Evolutionary conservation across 768 basidiomycete genomes (phyloP).

Genomic region (Asterophora parasitica): DNA sequence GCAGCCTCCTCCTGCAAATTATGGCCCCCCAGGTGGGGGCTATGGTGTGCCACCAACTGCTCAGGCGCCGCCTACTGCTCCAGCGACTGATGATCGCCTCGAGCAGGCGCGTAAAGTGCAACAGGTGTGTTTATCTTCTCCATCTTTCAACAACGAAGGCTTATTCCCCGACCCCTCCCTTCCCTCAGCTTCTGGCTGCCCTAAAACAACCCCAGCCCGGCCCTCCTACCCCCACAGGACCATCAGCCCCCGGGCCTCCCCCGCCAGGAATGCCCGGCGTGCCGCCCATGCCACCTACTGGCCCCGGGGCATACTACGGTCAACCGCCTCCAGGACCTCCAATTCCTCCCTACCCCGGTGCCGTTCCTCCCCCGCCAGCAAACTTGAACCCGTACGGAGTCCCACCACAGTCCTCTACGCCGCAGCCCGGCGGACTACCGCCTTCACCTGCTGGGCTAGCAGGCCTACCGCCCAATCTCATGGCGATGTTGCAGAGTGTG

Average conservation of each 20-base stretch:
- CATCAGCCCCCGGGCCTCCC: conserved; percentile 31
- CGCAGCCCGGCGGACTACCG: conserved; percentile 16
- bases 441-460: conserved; percentile 33
- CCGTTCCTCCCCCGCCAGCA: conserved; percentile 28
- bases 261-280: conserved; percentile 20
- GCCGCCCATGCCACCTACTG: conserved; percentile 34
- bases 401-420: conserved; percentile 16
- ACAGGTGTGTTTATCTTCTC: conserved; percentile 38
- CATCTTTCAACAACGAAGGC: neutral
- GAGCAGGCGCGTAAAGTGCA: conserved; percentile 88
- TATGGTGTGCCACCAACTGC: conserved; percentile 25
- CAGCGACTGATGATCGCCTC: conserved; percentile 63
- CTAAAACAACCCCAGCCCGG: conserved; percentile 63
- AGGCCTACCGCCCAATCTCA: conserved; percentile 60
- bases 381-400: no score
- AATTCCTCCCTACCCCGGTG: conserved; percentile 27
- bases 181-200: conserved; percentile 59
- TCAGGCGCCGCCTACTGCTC: conserved; percentile 27
- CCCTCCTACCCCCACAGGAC: conserved; percentile 23
- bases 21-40: conserved; percentile 21
- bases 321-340: conserved; percentile 28
- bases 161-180: neutral
- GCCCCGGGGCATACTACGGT: conserved; percentile 38
- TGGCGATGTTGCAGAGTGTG: conserved; percentile 56
- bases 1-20: conserved; percentile 21